Evolutionary conservation across 495 filamentous ascomycete genomes (phyloP), one percentile per base, ranked within the genome.

Genomic region (Penicillium dipodomyicola): DNA sequence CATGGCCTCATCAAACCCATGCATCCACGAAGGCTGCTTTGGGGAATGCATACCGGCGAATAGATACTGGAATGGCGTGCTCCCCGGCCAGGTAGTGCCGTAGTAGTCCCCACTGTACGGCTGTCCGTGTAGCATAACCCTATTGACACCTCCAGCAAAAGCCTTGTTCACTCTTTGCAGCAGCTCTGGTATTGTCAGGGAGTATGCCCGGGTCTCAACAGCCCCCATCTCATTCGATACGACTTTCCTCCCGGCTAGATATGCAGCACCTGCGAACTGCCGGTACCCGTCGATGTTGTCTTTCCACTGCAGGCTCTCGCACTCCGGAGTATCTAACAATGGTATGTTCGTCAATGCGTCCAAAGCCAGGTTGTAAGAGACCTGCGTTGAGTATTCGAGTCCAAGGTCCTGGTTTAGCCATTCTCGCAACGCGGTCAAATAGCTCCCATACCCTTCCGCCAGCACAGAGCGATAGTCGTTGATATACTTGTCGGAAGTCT

Each of bases 281-380:
- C 57, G 49, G 35, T 64, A 66, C 12, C 51, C 48, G 40, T 66
- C 63, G 30, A 66, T 64, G 8, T 52, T 30, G 49, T 66, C 40
- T 22, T 30, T 47, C 20, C 65, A 66, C 33, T 52, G 57, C 30
- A 64, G 49, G 22, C 41, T 52, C 44, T 66, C 63, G 25, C 54
- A 58, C 39, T 66, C 63, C 3, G 63, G 57, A 0, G 48, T 62
- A 53, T 58, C 49, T 8, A 64, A 57, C 10, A 39, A 39, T 14
- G 35, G 35, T 14, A 39, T 44, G 22, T 55, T 59, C 37, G 40
- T 32, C 27, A 61, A 50, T 57, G 67, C 67, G 39, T 71, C 67
- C 54, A 71, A 58, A 10, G 67, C 61, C 27, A 71, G 54, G 49
- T 68, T 68, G 48, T 71, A 69, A 1, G 59, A 59, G 23, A 67